Evolutionary conservation across 2,329 filamentous ascomycete genomes (phyloP).

Genomic region (Cladophialophora chaetospira): DNA sequence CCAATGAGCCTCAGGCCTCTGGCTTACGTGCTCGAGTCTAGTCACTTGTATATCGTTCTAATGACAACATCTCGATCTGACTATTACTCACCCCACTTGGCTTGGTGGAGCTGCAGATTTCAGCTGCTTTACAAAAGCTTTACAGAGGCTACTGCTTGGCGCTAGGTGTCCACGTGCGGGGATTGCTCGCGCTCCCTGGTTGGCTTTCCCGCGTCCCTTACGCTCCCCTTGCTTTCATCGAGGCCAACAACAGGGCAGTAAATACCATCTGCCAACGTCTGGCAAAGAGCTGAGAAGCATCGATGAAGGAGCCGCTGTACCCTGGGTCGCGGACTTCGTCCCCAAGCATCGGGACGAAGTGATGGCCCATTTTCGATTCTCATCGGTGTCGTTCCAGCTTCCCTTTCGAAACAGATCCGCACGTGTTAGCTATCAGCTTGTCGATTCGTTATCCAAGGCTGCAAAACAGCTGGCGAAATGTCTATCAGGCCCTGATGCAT

Average conservation of each 20-base stretch:
- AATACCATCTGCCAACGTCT: not conserved
- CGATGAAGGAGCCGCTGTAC: no score
- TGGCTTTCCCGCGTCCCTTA: not conserved
- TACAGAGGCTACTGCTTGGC: not conserved
- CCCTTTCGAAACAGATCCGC: not conserved
- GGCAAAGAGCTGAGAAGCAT: no score
- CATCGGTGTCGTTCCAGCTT: not conserved
- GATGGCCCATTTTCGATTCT: not conserved
- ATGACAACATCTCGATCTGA: no score
- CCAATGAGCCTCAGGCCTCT: not conserved
- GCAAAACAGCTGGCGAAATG: not conserved
- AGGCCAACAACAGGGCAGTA: not conserved
- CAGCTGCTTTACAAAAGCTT: not conserved
- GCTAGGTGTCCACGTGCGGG: not conserved
- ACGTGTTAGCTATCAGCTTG: constrained; percentile 5
- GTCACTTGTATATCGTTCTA: not conserved
- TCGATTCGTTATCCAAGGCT: constrained; percentile 16
- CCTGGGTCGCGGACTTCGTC: constrained; percentile 5
- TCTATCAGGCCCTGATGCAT: not conserved
- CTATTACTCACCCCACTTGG: no score
- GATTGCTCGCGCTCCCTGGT: not conserved
- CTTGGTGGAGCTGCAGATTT: no score
- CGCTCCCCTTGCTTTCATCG: not conserved
- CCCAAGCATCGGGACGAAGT: constrained; percentile 4
- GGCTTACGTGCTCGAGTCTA: constrained; percentile 3